Evolutionary conservation across 2,329 filamentous ascomycete species (phyloP).

Genomic region (Westerdykella sp.): DNA sequence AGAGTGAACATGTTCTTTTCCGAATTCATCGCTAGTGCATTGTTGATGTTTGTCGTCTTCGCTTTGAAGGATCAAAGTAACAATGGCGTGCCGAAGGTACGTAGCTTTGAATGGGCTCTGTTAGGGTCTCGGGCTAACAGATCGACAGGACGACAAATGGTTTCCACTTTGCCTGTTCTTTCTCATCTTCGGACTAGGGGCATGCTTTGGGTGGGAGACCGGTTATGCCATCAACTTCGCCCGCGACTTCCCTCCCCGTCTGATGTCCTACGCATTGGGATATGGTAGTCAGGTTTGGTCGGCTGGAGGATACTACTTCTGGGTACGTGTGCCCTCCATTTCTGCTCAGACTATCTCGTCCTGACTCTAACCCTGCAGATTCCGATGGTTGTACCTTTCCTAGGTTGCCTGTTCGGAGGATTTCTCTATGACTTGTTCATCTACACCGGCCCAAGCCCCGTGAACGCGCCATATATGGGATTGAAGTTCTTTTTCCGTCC

Average conservation of each 20-base stretch:
- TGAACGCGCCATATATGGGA: conserved; percentile 62
- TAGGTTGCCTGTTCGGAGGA: conserved; percentile 42
- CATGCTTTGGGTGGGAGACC: conserved; percentile 70
- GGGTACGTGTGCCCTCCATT: conserved; percentile 43
- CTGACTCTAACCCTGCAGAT: conserved; percentile 43
- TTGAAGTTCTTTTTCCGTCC: conserved; percentile 46
- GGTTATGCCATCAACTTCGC: conserved; percentile 71
- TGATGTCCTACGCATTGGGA: conserved; percentile 61
- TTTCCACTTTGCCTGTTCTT: conserved; percentile 59
- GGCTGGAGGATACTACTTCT: conserved; percentile 65
- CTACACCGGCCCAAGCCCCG: conserved; percentile 62
- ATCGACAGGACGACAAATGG: conserved; percentile 27
- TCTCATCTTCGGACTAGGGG: conserved; percentile 66
- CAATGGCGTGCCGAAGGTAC: conserved; percentile 31
- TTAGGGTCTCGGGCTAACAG: conserved; percentile 2
- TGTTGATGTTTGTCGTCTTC: conserved; percentile 68
- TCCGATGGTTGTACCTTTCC: conserved; percentile 65
- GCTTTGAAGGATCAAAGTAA: conserved; percentile 55
- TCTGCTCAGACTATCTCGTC: neutral
- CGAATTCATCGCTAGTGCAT: conserved; percentile 61
- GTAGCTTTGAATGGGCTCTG: conserved; percentile 1
- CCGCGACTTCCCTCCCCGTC: conserved; percentile 63
- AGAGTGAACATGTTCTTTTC: conserved; percentile 64
- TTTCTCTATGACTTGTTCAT: conserved; percentile 40
- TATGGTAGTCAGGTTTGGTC: conserved; percentile 63